phyloP scores from a whole-genome alignment of 257 asterid genomes.

The Nicotiana paniculata region DNA sequence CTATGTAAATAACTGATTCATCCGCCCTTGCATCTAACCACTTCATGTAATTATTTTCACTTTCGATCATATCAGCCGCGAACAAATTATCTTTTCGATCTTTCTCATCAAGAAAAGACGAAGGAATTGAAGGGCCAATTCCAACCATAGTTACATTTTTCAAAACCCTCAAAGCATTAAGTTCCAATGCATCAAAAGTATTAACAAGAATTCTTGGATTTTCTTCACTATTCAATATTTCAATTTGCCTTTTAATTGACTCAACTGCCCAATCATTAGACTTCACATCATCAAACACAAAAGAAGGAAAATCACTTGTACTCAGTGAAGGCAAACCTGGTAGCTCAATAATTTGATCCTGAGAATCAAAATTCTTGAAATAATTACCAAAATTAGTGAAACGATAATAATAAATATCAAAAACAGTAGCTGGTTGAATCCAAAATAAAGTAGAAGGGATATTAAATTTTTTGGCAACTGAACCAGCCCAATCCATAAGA shows the following conservation, averaged over 20 bases:
- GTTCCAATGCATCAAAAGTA: constrained; percentile 13
- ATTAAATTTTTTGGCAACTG: background rate
- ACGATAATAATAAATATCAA: constrained; percentile 11
- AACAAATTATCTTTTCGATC: background rate
- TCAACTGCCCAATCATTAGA: background rate
- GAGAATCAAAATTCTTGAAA: background rate
- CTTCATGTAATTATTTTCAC: background rate
- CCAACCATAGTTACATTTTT: constrained; percentile 2
- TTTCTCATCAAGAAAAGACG: constrained; percentile 10
- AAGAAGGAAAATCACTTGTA: constrained; percentile 6
- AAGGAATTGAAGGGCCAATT: constrained; percentile 11
- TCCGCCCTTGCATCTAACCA: constrained; percentile 13
- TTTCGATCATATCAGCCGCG: background rate
- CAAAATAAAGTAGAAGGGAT: constrained; percentile 5
- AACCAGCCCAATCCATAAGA: background rate
- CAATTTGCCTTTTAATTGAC: background rate
- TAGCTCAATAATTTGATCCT: background rate
- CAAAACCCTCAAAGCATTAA: constrained; percentile 1
- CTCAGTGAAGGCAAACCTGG: constrained; percentile 1
- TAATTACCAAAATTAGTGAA: background rate
- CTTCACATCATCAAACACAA: constrained; percentile 6
- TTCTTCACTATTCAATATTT: background rate
- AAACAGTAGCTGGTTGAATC: constrained; percentile 7
- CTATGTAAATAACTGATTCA: constrained; percentile 13
- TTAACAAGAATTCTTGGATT: constrained; percentile 8